Evolutionary conservation across 2,329 filamentous ascomycete species (phyloP), one percentile per base, ranked within the genome.

Genomic region (Arthrobotrys iridis): DNA sequence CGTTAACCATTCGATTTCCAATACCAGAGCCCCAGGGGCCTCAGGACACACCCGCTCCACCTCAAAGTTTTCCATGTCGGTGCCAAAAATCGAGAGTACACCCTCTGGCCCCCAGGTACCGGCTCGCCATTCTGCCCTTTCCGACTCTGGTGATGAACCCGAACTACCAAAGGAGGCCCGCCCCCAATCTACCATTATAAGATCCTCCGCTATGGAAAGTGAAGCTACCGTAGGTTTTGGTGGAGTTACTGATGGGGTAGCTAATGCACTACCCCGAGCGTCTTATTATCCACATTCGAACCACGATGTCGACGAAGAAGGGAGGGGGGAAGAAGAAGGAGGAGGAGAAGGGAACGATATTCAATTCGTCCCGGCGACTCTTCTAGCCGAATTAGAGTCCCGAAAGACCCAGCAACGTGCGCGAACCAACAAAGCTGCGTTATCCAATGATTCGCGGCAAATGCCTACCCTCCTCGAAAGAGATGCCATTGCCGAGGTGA

Each of bases 301-400:
- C 13, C 58, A 63, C 24, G 60, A 65, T 13, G 45, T 50, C 35
- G 46, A 11, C 8, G 55, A 66, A 5, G 64, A 50, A 46, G 43
- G 11, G n/a, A 24, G 46, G 5, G 64, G 71, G 2, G 70, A 68
- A 24, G 76, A 71, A 10, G 75, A 78, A 33, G 28, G 68, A n/a
- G 33, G 80, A 15, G 83, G 84, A 0, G 83, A 85, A 30, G 68
- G 37, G 2, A 15, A 43, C n/a, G 30, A 60, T 18, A 18, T 40
- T 10, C 46, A 15, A 20, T 75, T 75, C 18, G 57, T 89, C 2
- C 95, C 95, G 0, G 96, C 93, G 0, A 99, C 95, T 0, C 86
- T 99, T 0, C 87, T 99, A 22, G 95, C 95, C 0, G 95, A 99
- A 81, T 85, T 99, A 5, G 93, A 97, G 81, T 84, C 96, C 77